A percentile compares a stretch with the other conserved stretches of the same genome.
These are phyloP conservation scores for Pichia sp. DNA, from an alignment of 1,139 yeast species.

Conservation along the genomic window DNA sequence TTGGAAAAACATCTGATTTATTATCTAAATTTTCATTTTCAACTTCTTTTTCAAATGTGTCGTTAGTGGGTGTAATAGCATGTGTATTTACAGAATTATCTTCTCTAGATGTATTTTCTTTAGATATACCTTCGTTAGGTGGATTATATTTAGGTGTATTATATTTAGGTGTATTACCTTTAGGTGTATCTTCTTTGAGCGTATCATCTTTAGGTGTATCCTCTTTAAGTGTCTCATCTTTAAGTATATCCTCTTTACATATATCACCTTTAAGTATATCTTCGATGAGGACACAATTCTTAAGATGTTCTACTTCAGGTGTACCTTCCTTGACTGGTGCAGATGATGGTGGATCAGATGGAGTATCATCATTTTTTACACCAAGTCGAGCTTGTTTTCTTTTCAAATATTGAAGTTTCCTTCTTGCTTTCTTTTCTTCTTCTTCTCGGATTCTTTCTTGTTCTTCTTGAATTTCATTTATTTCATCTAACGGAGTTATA, in stretches of 20 bases:
- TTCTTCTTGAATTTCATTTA: conserved; percentile 39
- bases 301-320: neutral
- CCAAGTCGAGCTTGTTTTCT: conserved; percentile 21
- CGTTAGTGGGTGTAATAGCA: neutral
- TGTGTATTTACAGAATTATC: neutral
- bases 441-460: conserved; percentile 28
- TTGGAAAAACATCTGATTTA: neutral
- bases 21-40: neutral
- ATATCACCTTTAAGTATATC: neutral
- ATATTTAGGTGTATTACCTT: neutral
- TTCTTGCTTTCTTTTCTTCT: conserved; percentile 31
- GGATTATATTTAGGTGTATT: neutral
- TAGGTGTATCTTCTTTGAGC: neutral
- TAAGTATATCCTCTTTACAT: neutral
- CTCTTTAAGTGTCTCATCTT: neutral
- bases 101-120: neutral
- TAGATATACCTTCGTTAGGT: too few relatives aligned
- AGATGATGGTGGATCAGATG: neutral
- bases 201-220: neutral
- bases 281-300: neutral
- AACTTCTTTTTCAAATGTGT: neutral
- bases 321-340: neutral
- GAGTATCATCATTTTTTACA: conserved; percentile 1
- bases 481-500: conserved; percentile 49
- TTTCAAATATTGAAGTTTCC: conserved; percentile 36